A percentile compares a stretch with the other conserved stretches of the same genome.
Conservation (phyloP, 2,329 filamentous ascomycete genomes). For the Xylaria hypoxylon region DNA sequence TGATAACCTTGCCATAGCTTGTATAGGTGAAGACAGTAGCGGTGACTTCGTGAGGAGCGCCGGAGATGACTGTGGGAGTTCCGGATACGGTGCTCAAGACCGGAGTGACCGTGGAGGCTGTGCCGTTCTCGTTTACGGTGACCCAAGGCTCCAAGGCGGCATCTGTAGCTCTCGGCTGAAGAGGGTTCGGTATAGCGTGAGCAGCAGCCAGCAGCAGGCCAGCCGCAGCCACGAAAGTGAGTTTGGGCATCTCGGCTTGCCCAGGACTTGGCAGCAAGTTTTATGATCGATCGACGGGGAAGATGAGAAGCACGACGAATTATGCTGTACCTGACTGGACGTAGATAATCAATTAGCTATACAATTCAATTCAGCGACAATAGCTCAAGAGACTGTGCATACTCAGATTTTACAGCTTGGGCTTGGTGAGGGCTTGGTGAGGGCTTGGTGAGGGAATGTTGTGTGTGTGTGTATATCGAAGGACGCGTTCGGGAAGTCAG, state of each 20-base stretch:
- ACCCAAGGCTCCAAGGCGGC: constrained; percentile 63
- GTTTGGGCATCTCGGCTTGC: constrained; percentile 39
- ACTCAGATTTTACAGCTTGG: not conserved
- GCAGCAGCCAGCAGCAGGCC: constrained; percentile 45
- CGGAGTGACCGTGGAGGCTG: constrained; percentile 63
- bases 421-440: not conserved
- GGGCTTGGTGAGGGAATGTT: not conserved
- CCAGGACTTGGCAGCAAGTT: not conserved
- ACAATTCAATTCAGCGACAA: not conserved
- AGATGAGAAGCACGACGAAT: not conserved
- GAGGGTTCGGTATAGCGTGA: constrained; percentile 43
- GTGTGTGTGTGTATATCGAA: not conserved
- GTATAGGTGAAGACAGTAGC: constrained; percentile 53
- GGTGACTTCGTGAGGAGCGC: constrained; percentile 57
- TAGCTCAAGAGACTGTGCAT: not conserved
- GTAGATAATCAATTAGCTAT: not conserved
- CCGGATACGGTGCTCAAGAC: constrained; percentile 60
- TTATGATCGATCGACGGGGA: not conserved
- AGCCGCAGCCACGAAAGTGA: constrained; percentile 40
- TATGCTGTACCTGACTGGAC: not conserved
- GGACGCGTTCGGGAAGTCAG: not conserved
- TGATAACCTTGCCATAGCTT: constrained; percentile 47
- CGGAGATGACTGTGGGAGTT: constrained; percentile 56
- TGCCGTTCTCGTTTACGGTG: constrained; percentile 60
- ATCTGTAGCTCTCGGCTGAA: constrained; percentile 35